These are phyloP conservation scores for Chlorella variabilis DNA, from an alignment of 163 green algal genomes.

Conservation along the genomic window DNA sequence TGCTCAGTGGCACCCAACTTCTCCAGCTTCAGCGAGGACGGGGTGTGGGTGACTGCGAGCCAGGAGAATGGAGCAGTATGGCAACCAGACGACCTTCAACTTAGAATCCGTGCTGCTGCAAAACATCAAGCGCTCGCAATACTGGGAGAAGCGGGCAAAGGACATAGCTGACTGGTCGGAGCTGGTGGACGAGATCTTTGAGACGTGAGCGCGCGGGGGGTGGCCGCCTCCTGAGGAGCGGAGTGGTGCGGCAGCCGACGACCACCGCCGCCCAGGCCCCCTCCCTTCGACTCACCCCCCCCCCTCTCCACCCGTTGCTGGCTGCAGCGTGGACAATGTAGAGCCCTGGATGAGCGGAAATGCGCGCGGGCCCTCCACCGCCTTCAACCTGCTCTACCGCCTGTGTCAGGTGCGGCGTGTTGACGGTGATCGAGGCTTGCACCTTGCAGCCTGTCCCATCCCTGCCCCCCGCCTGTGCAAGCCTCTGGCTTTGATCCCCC, in stretches of 20 bases:
- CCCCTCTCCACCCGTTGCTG: not conserved
- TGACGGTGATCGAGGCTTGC: slow-evolving; percentile 25
- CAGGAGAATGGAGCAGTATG: slow-evolving; percentile 87
- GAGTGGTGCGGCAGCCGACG: not conserved
- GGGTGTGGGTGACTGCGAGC: too few relatives aligned
- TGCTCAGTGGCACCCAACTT: too few relatives aligned
- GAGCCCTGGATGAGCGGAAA: slow-evolving; percentile 99
- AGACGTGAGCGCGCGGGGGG: slow-evolving; percentile 34
- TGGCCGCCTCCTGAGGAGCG: not conserved
- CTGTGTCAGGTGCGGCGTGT: slow-evolving; percentile 78
- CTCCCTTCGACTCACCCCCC: not conserved
- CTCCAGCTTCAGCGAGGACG: too few relatives aligned
- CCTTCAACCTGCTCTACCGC: slow-evolving; percentile 93
- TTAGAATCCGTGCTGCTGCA: slow-evolving; percentile 84
- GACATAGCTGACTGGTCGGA: slow-evolving; percentile 72
- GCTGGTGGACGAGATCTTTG: slow-evolving; percentile 84
- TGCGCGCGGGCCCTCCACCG: slow-evolving; percentile 86
- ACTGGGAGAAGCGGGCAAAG: slow-evolving; percentile 75
- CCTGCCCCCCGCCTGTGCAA: not conserved
- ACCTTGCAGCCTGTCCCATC: too few relatives aligned
- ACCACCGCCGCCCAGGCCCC: not conserved
- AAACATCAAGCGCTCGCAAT: slow-evolving; percentile 85
- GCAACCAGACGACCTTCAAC: slow-evolving; percentile 83
- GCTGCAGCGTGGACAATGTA: slow-evolving; percentile 81
- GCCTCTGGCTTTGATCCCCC: too few relatives aligned